Evolutionary conservation across 495 filamentous ascomycete species (phyloP).

Genomic region (Xylaria intraflava): DNA sequence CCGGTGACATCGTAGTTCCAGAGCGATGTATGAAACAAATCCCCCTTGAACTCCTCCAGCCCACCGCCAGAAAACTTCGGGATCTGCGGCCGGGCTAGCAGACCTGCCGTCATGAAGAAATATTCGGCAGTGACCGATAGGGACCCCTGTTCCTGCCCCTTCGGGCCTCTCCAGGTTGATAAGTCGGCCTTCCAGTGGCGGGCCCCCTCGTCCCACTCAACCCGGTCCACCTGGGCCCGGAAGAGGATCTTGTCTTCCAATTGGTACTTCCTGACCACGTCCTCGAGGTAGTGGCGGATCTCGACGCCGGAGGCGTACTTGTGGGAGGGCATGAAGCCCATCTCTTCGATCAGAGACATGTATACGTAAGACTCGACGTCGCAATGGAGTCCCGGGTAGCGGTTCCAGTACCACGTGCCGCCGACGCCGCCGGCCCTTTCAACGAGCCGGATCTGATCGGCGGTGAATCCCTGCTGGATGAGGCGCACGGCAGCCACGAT

Average conservation of each 20-base stretch:
- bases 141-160: slow-evolving; percentile 22
- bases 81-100: slow-evolving; percentile 40
- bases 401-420: slow-evolving; percentile 54
- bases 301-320: slow-evolving; percentile 41
- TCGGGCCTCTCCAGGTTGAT: slow-evolving; percentile 28
- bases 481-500: slow-evolving; percentile 44
- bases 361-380: slow-evolving; percentile 48
- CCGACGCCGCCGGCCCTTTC: slow-evolving; percentile 46
- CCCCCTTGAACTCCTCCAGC: slow-evolving; percentile 39
- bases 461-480: slow-evolving; percentile 40
- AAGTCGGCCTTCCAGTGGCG: slow-evolving; percentile 39
- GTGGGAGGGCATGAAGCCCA: slow-evolving; percentile 46
- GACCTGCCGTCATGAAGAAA: slow-evolving; percentile 31
- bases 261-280: slow-evolving; percentile 36
- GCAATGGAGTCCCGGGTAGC: slow-evolving; percentile 46
- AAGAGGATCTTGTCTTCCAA: slow-evolving; percentile 45
- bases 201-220: slow-evolving; percentile 39
- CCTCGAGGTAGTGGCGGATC: slow-evolving; percentile 39
- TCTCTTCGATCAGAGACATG: slow-evolving; percentile 56
- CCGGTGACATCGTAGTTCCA: slow-evolving; percentile 52
- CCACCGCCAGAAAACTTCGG: slow-evolving; percentile 37
- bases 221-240: slow-evolving; percentile 28
- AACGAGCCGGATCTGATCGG: slow-evolving; percentile 43
- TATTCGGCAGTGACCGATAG: slow-evolving; percentile 30
- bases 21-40: slow-evolving; percentile 46